A percentile compares a stretch with the other conserved stretches of the same genome.
Conservation (phyloP, 2,329 filamentous ascomycete genomes). For the Aotearoamyces nothofagi region DNA sequence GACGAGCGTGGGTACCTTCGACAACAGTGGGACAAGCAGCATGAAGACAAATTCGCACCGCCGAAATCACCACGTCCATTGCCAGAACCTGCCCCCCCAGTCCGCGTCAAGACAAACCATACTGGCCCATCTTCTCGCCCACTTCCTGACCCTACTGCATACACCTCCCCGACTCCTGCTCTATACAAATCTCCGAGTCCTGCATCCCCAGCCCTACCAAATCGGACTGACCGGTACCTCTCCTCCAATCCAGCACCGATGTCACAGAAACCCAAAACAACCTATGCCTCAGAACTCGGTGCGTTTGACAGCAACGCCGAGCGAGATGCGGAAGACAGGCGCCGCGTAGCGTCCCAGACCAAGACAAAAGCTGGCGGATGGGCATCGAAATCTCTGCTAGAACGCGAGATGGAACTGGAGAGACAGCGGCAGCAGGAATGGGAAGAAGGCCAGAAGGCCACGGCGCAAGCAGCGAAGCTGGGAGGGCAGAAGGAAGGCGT, state of each 20-base stretch:
- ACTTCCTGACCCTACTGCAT: conserved; percentile 18
- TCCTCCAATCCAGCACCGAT: conserved; percentile 29
- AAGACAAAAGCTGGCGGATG: conserved; percentile 36
- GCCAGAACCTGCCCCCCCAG: conserved; percentile 15
- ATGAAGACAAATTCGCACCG: conserved; percentile 6
- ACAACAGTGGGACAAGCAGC: conserved; percentile 21
- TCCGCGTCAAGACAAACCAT: conserved; percentile 17
- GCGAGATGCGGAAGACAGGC: conserved; percentile 31
- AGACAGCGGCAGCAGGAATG: conserved; percentile 43
- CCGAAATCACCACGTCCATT: conserved; percentile 17
- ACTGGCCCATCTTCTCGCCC: conserved; percentile 21
- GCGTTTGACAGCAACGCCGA: conserved; percentile 26
- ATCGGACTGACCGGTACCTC: conserved; percentile 32
- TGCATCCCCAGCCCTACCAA: conserved; percentile 12
- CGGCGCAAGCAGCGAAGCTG: conserved; percentile 36
- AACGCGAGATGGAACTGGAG: conserved; percentile 46
- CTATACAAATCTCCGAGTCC: conserved; percentile 5
- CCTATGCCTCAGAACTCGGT: conserved; percentile 24
- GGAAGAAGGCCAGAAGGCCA: conserved; percentile 59
- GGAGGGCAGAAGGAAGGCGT: conserved; percentile 30
- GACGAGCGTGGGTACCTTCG: conserved; percentile 37
- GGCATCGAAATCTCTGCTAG: conserved; percentile 37
- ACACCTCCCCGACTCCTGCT: conserved; percentile 6
- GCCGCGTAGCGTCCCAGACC: conserved; percentile 28
- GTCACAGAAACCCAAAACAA: conserved; percentile 18